Conservation (phyloP, 176 grass and related monocot species). For the Ananas comosus region DNA sequence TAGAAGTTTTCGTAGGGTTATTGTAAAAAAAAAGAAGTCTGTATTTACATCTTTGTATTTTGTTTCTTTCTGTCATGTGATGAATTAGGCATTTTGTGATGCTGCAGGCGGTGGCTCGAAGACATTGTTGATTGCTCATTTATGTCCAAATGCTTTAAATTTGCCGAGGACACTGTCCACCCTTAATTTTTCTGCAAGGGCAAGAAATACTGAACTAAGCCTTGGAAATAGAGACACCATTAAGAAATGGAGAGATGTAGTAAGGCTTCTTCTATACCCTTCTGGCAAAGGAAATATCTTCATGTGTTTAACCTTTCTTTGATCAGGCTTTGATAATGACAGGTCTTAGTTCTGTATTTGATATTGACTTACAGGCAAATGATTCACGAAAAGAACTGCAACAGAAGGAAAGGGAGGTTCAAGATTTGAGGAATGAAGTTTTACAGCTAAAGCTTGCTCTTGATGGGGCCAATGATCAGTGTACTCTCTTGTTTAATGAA, state of each 20-base stretch:
- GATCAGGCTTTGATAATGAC: not conserved
- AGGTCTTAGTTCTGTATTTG: constrained; percentile 12
- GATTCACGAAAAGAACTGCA: constrained; percentile 94
- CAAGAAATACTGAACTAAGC: constrained; percentile 92
- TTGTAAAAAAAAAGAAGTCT: too few species aligned
- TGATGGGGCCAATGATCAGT: constrained; percentile 79
- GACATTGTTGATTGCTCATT: constrained; percentile 79
- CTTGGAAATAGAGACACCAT: constrained; percentile 98
- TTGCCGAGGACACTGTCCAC: constrained; percentile 74
- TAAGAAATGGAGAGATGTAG: constrained; percentile 99
- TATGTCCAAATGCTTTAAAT: constrained; percentile 89
- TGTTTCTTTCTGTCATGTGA: not conserved
- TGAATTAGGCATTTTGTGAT: constrained; percentile 8
- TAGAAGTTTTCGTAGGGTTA: too few species aligned
- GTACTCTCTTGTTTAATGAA: constrained; percentile 80
- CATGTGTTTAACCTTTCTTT: not conserved
- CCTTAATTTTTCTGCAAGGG: constrained; percentile 85
- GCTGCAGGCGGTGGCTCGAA: constrained; percentile 72
- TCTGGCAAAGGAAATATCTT: not conserved
- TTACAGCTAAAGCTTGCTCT: constrained; percentile 68
- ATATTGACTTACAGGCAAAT: constrained; percentile 68
- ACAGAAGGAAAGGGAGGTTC: constrained; percentile 85
- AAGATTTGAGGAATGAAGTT: constrained; percentile 67
- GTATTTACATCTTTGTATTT: not conserved
- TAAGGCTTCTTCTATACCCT: constrained; percentile 31